A percentile compares a stretch with the other conserved stretches of the same genome.
Evolutionary conservation across 2,329 filamentous ascomycete genomes (phyloP).

Genomic region (Onygena corvina): DNA sequence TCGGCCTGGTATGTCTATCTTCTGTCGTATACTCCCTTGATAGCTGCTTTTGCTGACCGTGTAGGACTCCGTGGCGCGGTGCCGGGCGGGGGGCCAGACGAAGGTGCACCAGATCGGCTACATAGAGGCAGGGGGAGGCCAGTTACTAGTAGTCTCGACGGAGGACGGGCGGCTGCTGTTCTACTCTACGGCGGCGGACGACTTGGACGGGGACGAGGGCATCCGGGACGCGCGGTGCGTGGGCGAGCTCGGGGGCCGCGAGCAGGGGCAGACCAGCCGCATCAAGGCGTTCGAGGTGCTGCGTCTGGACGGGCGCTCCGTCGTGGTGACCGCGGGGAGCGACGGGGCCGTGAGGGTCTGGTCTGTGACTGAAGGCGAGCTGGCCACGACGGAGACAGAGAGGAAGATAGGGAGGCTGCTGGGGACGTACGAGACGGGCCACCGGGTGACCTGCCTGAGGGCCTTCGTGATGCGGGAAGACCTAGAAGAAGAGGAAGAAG

Average conservation of each 20-base stretch:
- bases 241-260: constrained; percentile 66
- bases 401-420: constrained; percentile 53
- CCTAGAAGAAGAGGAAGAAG: constrained; percentile 20
- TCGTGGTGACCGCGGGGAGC: constrained; percentile 66
- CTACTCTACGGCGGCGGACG: constrained; percentile 36
- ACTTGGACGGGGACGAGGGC: constrained; percentile 33
- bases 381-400: constrained; percentile 13
- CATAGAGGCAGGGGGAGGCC: constrained; percentile 32
- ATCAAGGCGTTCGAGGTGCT: constrained; percentile 82
- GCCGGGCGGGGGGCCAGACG: constrained; percentile 57
- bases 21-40: not conserved
- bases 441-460: constrained; percentile 77
- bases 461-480: constrained; percentile 70
- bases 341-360: constrained; percentile 77
- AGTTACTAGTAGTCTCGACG: constrained; percentile 63
- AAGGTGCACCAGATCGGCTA: constrained; percentile 80
- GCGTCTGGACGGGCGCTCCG: constrained; percentile 28
- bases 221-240: constrained; percentile 51
- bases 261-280: constrained; percentile 53
- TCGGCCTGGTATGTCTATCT: constrained; percentile 52
- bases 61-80: constrained; percentile 64
- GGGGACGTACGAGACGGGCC: constrained; percentile 70
- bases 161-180: constrained; percentile 83
- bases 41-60: constrained; percentile 1
- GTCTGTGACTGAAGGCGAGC: constrained; percentile 40